phyloP scores from a whole-genome alignment of 2,329 filamentous ascomycete genomes.

The Aspergillus melleus region DNA sequence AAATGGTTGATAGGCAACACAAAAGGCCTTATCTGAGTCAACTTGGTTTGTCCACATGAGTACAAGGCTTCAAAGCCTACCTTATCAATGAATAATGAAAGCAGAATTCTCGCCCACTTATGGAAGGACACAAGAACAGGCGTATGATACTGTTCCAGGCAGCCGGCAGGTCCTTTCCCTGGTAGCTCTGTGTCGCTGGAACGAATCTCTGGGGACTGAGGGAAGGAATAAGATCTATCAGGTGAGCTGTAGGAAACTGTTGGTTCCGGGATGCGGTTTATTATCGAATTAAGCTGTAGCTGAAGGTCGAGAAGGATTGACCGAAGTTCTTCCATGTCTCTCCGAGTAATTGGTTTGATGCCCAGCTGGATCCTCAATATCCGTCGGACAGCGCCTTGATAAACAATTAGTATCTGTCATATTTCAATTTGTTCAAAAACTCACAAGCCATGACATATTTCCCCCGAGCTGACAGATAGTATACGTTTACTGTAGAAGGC shows the following conservation, averaged over 20 bases:
- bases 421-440: slow-evolving; percentile 12
- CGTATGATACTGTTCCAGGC: slow-evolving; percentile 45
- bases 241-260: slow-evolving; percentile 22
- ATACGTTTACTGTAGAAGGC: slow-evolving; percentile 44
- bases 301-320: slow-evolving; percentile 44
- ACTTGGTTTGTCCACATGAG: background rate
- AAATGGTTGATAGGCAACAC: slow-evolving; percentile 50
- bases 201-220: slow-evolving; percentile 28
- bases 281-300: slow-evolving; percentile 42
- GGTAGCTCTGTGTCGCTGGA: slow-evolving; percentile 33
- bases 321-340: slow-evolving; percentile 47
- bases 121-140: slow-evolving; percentile 45
- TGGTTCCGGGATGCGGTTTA: slow-evolving; percentile 43
- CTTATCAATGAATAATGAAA: slow-evolving; percentile 49
- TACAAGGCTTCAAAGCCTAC: slow-evolving; percentile 18
- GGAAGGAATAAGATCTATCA: slow-evolving; percentile 26
- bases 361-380: slow-evolving; percentile 48
- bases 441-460: slow-evolving; percentile 48
- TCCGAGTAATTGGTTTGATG: slow-evolving; percentile 43
- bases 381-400: slow-evolving; percentile 41
- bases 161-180: slow-evolving; percentile 37
- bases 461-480: slow-evolving; percentile 44
- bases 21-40: slow-evolving; percentile 37
- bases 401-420: background rate
- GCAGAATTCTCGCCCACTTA: slow-evolving; percentile 47